Conservation (phyloP, 306 rosid genomes). For the Gleditsia sinensis region DNA sequence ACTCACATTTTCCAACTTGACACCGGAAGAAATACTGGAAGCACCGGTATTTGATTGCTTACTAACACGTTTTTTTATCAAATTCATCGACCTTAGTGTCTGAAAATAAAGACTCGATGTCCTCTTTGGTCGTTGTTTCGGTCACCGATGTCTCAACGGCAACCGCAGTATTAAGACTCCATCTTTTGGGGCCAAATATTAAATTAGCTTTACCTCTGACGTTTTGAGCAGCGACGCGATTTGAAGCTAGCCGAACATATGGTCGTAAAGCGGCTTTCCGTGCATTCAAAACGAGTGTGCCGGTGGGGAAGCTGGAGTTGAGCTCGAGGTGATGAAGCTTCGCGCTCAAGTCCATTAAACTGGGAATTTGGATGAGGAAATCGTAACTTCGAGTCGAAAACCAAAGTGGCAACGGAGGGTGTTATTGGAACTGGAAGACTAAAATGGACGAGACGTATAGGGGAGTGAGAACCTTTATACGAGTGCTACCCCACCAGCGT, state of each 20-base stretch:
- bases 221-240: slow-evolving; percentile 30
- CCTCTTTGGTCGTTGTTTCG: slow-evolving; percentile 44
- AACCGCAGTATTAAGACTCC: slow-evolving; percentile 41
- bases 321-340: slow-evolving; percentile 78
- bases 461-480: too few relatives aligned
- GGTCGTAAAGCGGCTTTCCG: slow-evolving; percentile 38
- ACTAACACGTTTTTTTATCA: slow-evolving; percentile 43
- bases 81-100: slow-evolving; percentile 34
- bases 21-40: slow-evolving; percentile 79
- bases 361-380: too few relatives aligned
- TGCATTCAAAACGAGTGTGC: slow-evolving; percentile 52
- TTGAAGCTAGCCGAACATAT: slow-evolving; percentile 36
- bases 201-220: slow-evolving; percentile 35
- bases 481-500: too few relatives aligned
- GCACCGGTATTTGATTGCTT: slow-evolving; percentile 61
- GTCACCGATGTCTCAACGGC: slow-evolving; percentile 52
- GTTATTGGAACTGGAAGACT: too few relatives aligned
- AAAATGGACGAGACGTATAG: too few relatives aligned
- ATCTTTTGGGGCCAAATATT: slow-evolving; percentile 27
- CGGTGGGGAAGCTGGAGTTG: slow-evolving; percentile 61
- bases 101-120: slow-evolving; percentile 79
- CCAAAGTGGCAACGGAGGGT: too few relatives aligned
- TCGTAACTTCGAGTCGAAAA: too few relatives aligned
- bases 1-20: slow-evolving; percentile 70
- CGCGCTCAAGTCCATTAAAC: slow-evolving; percentile 71